Base-by-base conservation (phyloP, 202 grass and related monocot genomes). In the Hordeum pubiflorum region DNA sequence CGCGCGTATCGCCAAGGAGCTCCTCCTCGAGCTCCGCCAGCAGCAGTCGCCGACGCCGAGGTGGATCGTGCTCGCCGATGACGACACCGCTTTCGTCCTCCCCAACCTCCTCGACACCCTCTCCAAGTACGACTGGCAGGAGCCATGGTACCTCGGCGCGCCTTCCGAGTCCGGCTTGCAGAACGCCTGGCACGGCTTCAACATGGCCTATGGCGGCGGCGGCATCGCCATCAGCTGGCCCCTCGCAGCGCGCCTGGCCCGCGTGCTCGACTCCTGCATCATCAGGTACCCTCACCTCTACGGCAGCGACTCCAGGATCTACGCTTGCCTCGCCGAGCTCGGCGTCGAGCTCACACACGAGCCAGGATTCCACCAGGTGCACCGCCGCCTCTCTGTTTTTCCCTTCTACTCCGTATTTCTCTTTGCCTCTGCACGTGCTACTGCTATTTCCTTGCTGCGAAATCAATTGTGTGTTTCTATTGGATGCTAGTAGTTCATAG, bases 311-410 rank as follows among this genome's bases (percentile, higher is more conserved):
- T 92, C 81, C 36, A 88, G 90, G 84, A 79, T 99, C 85, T 87
- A 77, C 34, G 82, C 96, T 6, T 99, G 96, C 88, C 63, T 99
- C 27, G 69, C 92, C 32, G 90, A 99, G 79, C 96, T 99, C 6
- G 96, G 92, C 76, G 87, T 99, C 55, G 84, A 91, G 82, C 87
- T 99, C 72, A 91, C 96, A 14, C 71, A 93, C 58, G 92, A 99
- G 79, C 90, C 87, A 3, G 96, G 92, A 0, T 99, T 99, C 87
- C 96, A 99, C 85, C 95, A 98, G 96, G 96, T 95, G 63, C 55
- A 21, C 4, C 20, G n/a, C 20, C 7, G 21, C 21, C 9, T 50
- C 7, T 57, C 20, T 41, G 5, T 3, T 9, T 9, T 21, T 13
- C 17, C 44, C 0, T 46, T 23, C 40, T 46, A 48, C 22, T 15